Evolutionary conservation across 2,329 filamentous ascomycete genomes (phyloP).

Genomic region (Calonectria leucothoes): DNA sequence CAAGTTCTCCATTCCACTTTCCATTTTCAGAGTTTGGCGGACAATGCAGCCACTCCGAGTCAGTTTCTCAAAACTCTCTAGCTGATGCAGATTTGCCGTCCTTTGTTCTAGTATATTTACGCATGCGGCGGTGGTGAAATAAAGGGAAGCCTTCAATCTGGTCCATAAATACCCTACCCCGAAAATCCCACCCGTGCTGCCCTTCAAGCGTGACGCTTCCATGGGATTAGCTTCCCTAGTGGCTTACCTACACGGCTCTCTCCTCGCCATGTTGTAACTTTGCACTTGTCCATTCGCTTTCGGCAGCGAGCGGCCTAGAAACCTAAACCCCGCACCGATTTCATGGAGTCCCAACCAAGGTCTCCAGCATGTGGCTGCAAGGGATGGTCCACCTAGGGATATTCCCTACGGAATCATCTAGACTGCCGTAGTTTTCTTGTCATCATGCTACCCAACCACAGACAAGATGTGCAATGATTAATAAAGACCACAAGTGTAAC

Average conservation of each 20-base stretch:
- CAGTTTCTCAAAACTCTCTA: not conserved
- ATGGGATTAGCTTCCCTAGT: not conserved
- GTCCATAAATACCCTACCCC: not conserved
- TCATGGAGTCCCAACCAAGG: not conserved
- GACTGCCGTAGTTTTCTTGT: not conserved
- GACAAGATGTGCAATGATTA: too few relatives aligned
- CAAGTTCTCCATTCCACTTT: not conserved
- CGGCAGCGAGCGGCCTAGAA: not conserved
- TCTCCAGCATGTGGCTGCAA: not conserved
- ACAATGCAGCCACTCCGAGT: not conserved
- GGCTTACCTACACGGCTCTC: not conserved
- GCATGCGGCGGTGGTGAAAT: not conserved
- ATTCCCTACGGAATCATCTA: not conserved
- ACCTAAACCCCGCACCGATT: not conserved
- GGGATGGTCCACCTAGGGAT: too few relatives aligned
- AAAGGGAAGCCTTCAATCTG: too few relatives aligned
- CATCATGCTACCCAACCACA: not conserved
- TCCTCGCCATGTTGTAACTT: not conserved
- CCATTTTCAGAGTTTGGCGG: not conserved
- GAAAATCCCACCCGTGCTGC: not conserved
- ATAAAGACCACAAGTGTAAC: too few relatives aligned
- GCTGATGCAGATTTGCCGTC: not conserved
- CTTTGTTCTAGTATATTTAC: accelerated
- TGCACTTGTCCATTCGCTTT: not conserved
- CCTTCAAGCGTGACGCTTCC: not conserved